These are phyloP conservation scores for Aspergillus amoenus DNA, from an alignment of 2,329 filamentous ascomycete genomes.

Conservation along the genomic window DNA sequence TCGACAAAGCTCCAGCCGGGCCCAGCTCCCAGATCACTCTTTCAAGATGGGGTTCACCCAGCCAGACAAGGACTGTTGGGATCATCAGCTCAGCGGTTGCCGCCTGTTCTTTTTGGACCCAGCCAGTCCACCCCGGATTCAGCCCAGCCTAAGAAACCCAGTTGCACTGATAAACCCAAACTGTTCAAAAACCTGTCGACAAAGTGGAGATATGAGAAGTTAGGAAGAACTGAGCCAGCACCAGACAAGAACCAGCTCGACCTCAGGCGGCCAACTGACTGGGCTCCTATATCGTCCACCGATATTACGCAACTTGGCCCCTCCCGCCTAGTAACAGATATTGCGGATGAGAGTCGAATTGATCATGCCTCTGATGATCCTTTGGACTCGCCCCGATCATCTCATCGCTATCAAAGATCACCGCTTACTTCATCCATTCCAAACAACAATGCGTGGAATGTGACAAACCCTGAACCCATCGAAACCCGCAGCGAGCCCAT, in stretches of 20 bases:
- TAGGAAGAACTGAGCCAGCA: slow-evolving; percentile 31
- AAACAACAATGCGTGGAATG: background rate
- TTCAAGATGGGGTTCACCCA: background rate
- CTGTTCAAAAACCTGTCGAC: slow-evolving; percentile 26
- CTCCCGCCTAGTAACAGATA: background rate
- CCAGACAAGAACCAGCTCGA: slow-evolving; percentile 39
- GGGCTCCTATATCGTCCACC: slow-evolving; percentile 17
- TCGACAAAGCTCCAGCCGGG: background rate
- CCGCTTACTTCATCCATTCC: background rate
- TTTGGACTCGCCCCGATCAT: background rate
- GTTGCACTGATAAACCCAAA: slow-evolving; percentile 4
- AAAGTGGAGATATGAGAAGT: slow-evolving; percentile 31
- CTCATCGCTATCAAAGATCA: background rate
- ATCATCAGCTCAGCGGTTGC: background rate
- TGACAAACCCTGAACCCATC: background rate
- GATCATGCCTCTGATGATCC: background rate
- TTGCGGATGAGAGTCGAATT: background rate
- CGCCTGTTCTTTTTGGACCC: slow-evolving; percentile 20
- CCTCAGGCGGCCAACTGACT: slow-evolving; percentile 36
- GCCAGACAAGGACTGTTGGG: background rate
- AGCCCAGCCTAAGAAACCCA: slow-evolving; percentile 9
- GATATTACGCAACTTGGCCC: background rate
- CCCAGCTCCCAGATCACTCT: background rate
- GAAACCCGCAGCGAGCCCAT: background rate
- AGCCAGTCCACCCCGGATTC: background rate